Base-by-base conservation (phyloP, 192 early-diverging fungal species). In the Coemansia sp. region DNA sequence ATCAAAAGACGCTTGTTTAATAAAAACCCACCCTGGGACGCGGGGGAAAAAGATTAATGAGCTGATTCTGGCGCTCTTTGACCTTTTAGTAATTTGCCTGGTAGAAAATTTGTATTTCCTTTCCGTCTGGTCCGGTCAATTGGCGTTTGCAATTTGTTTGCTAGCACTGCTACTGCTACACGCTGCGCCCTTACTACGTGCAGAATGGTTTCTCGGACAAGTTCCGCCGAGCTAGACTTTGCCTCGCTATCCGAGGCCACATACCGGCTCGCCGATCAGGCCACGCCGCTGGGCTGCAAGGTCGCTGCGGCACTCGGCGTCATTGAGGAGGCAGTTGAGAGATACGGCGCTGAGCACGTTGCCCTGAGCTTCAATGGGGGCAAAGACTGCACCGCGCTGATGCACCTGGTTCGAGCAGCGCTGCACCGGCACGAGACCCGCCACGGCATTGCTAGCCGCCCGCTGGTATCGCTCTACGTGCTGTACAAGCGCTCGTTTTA, bases 351-450 rank as follows among this genome's bases (percentile, higher is more conserved):
- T 15, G 66, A 81, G 0, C 72, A 76, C 5, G 43, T 95, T 9
- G 83, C 87, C 5, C 70, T 98, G 34, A 87, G 86, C 44, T 98
- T 96, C 57, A 98, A 98, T 61, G 95, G 95, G 8, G 95, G 95
- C 14, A 98, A 98, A 67, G 95, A 98, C 64, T 96, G 95, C 71
- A 95, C 94, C 2, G 90, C 93, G 9, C 70, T 98, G 35, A 76
- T 98, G 35, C 87, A 92, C 60, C 60, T 95, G 23, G 81, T 87
- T 21, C 71, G 81, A 5, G 86, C 87, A 14, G 91, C 86, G 2
- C 66, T 87, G 25, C 62, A 76, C 60, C 70, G 69, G 40, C 55
- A 55, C 49, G 55, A 50, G 32, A 14, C 3, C 19, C n/a, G 26
- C 8, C 50, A 62, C 32, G 30, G 34, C 22, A 26, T 20, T 29